Conservation (phyloP, 352 stramenopile species). For the Pythium periplocum region DNA sequence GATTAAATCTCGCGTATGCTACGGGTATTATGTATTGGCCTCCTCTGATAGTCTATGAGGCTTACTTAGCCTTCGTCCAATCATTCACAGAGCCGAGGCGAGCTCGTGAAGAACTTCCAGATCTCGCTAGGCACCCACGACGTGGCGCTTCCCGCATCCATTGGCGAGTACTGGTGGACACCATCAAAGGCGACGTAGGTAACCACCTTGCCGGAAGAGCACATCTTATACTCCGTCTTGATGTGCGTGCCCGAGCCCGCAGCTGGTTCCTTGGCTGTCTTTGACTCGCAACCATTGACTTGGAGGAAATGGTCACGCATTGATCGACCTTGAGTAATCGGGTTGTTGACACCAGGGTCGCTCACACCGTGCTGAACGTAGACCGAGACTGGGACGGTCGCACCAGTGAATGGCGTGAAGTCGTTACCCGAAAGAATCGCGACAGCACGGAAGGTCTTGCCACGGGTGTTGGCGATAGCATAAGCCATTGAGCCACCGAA, state of each 20-base stretch:
- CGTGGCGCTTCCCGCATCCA: constrained; percentile 13
- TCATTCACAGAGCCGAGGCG: too few species aligned
- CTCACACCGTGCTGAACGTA: constrained; percentile 21
- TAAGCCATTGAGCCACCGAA: constrained; percentile 22
- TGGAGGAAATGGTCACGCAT: constrained; percentile 26
- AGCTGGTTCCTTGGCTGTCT: constrained; percentile 16
- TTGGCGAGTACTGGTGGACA: constrained; percentile 21
- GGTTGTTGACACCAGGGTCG: constrained; percentile 15
- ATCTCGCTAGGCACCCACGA: constrained; percentile 21
- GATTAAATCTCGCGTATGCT: too few species aligned
- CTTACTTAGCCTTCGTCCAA: too few species aligned
- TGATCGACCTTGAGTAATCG: constrained; percentile 19
- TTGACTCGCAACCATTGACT: constrained; percentile 19
- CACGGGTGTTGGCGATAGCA: constrained; percentile 15
- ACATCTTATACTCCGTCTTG: constrained; percentile 25
- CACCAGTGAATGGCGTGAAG: constrained; percentile 15
- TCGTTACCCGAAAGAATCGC: constrained; percentile 19
- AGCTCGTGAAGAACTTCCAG: constrained; percentile 20
- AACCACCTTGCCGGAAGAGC: constrained; percentile 12
- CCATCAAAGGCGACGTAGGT: constrained; percentile 26
- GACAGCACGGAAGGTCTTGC: constrained; percentile 16
- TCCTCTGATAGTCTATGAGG: too few species aligned
- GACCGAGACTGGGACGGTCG: constrained; percentile 14
- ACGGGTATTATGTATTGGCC: too few species aligned
- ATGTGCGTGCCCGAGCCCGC: constrained; percentile 18